phyloP scores from a whole-genome alignment of 2,329 filamentous ascomycete genomes.

The Aspergillus brunneoviolaceus region DNA sequence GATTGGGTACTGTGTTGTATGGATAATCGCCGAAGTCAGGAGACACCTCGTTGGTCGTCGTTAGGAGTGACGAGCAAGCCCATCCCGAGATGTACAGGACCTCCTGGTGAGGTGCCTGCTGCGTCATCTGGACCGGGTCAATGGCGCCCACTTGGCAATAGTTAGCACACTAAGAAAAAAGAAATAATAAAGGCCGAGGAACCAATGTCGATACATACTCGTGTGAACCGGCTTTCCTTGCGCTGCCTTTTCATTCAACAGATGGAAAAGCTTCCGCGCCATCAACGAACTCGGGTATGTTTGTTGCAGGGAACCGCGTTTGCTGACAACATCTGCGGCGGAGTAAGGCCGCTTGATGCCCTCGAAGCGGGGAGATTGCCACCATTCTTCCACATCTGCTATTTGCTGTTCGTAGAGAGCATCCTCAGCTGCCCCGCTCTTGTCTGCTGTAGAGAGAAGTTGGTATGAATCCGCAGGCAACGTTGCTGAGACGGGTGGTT shows the following conservation, averaged over 20 bases:
- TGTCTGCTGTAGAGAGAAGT: constrained; percentile 72
- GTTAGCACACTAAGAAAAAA: constrained; percentile 12
- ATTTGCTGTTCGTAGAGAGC: constrained; percentile 80
- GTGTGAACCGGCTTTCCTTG: constrained; percentile 90
- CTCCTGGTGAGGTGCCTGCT: constrained; percentile 94
- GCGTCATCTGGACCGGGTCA: constrained; percentile 99
- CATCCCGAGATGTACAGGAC: constrained; percentile 95
- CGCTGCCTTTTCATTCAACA: constrained; percentile 74
- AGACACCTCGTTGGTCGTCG: constrained; percentile 93
- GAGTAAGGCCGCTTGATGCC: constrained; percentile 92
- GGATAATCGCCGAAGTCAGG: constrained; percentile 98
- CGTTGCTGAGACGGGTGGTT: constrained; percentile 61
- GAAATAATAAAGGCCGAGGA: not conserved
- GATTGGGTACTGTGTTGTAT: constrained; percentile 98
- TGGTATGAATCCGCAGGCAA: constrained; percentile 79
- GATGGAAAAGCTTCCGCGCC: constrained; percentile 90
- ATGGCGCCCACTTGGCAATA: constrained; percentile 80
- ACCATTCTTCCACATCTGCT: constrained; percentile 85
- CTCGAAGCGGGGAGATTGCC: constrained; percentile 77
- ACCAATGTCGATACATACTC: constrained; percentile 52
- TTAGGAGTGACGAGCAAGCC: constrained; percentile 93
- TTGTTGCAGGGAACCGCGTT: constrained; percentile 83
- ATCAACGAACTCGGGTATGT: constrained; percentile 90
- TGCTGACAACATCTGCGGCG: constrained; percentile 87
- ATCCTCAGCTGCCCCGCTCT: constrained; percentile 79